Evolutionary conservation across 2,329 filamentous ascomycete genomes (phyloP).

Genomic region (Beauveria australis): DNA sequence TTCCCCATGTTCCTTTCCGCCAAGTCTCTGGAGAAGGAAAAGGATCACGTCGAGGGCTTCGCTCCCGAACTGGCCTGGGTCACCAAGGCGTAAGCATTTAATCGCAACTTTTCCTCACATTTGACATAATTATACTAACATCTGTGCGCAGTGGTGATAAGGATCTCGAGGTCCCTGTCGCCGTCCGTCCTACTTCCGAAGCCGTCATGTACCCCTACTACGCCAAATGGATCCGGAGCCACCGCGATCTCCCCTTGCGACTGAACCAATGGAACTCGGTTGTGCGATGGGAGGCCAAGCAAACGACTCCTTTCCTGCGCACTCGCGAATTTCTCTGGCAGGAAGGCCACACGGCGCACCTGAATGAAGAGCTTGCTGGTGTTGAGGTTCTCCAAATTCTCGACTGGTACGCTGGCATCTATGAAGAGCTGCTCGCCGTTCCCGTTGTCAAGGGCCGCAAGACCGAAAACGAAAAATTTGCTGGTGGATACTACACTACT

Average conservation of each 20-base stretch:
- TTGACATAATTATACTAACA: background rate
- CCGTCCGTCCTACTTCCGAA: constrained; percentile 61
- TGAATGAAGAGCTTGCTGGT: constrained; percentile 73
- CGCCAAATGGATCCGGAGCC: constrained; percentile 91
- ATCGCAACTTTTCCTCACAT: background rate
- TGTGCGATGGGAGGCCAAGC: constrained; percentile 95
- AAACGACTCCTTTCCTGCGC: constrained; percentile 76
- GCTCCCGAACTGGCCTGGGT: constrained; percentile 88
- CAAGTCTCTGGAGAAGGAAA: constrained; percentile 80
- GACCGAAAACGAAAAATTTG: constrained; percentile 98
- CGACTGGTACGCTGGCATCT: constrained; percentile 84
- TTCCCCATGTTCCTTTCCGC: constrained; percentile 94
- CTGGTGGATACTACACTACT: constrained; percentile 91
- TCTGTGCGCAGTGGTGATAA: constrained; percentile 62
- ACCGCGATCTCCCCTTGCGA: constrained; percentile 87
- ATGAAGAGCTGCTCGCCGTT: constrained; percentile 87
- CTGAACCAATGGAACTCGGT: constrained; percentile 97
- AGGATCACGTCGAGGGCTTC: constrained; percentile 98
- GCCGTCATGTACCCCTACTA: constrained; percentile 95
- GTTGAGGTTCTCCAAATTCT: constrained; percentile 89
- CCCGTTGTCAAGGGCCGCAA: constrained; percentile 90
- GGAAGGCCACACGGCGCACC: constrained; percentile 84
- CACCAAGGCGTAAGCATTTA: constrained; percentile 59
- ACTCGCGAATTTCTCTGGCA: constrained; percentile 98
- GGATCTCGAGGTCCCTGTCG: constrained; percentile 74